Evolutionary conservation across 2,329 filamentous ascomycete genomes (phyloP).

Genomic region (Diaporthe eres): DNA sequence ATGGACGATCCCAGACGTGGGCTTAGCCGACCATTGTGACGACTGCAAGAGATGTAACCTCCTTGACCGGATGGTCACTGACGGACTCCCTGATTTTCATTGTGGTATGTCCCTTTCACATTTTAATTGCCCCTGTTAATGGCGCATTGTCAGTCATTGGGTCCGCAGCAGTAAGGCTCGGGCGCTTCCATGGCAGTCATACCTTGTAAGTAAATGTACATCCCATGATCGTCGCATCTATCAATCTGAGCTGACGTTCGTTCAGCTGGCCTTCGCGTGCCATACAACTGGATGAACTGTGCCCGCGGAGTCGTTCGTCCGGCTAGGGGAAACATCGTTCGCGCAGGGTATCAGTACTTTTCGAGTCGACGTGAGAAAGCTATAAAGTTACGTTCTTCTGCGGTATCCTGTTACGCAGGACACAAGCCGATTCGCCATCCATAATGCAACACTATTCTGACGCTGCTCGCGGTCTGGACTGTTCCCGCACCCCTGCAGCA

Average conservation of each 20-base stretch:
- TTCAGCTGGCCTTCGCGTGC: neutral
- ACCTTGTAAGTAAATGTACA: neutral
- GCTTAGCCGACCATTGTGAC: neutral
- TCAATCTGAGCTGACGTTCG: neutral
- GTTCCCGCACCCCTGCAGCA: neutral
- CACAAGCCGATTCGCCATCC: neutral
- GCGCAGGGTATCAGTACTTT: neutral
- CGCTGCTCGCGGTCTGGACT: neutral
- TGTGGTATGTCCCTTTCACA: too few species aligned
- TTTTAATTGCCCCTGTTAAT: too few species aligned
- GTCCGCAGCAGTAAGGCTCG: neutral
- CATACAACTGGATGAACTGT: neutral
- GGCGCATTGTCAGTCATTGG: neutral
- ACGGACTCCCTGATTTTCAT: neutral
- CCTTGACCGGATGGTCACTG: neutral
- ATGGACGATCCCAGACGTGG: neutral
- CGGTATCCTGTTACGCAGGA: neutral
- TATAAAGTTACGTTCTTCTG: neutral
- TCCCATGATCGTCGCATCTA: neutral
- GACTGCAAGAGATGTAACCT: neutral
- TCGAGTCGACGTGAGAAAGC: too few species aligned
- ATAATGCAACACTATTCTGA: neutral
- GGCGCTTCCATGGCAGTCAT: neutral
- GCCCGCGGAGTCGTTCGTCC: neutral
- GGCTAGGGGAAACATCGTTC: neutral